These are phyloP conservation scores for Trichoderma atrobrunneum DNA, from an alignment of 2,329 filamentous ascomycete genomes.

Conservation along the genomic window DNA sequence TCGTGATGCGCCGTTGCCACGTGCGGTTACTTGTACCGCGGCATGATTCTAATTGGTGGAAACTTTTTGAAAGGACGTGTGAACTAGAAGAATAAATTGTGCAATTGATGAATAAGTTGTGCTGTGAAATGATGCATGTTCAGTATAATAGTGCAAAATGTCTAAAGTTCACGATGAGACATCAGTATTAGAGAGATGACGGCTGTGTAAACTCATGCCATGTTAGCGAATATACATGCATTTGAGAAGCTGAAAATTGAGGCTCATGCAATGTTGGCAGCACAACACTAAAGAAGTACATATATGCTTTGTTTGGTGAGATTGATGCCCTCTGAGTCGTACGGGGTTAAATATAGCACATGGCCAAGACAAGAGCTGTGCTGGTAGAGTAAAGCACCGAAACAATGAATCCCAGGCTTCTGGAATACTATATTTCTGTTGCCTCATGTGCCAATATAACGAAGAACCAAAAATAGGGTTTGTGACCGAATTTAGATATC, in stretches of 20 bases:
- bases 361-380: background rate
- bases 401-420: background rate
- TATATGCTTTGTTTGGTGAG: background rate
- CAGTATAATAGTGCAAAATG: background rate
- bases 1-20: background rate
- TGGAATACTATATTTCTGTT: background rate
- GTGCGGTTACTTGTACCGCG: background rate
- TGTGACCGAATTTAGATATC: background rate
- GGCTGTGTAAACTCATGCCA: background rate
- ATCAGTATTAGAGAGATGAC: fast-evolving
- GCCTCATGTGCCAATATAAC: background rate
- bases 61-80: background rate
- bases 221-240: background rate
- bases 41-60: background rate
- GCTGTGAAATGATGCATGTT: background rate
- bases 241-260: background rate
- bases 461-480: background rate
- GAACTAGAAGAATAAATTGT: too few species aligned
- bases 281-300: fast-evolving
- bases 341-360: background rate
- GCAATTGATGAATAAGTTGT: background rate
- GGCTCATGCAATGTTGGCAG: background rate
- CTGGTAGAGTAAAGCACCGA: background rate
- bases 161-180: background rate
- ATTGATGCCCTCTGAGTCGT: background rate